Evolutionary conservation across 129 eudicot species (phyloP), one percentile per base, ranked within the genome.

Genomic region (Centella asiatica): DNA sequence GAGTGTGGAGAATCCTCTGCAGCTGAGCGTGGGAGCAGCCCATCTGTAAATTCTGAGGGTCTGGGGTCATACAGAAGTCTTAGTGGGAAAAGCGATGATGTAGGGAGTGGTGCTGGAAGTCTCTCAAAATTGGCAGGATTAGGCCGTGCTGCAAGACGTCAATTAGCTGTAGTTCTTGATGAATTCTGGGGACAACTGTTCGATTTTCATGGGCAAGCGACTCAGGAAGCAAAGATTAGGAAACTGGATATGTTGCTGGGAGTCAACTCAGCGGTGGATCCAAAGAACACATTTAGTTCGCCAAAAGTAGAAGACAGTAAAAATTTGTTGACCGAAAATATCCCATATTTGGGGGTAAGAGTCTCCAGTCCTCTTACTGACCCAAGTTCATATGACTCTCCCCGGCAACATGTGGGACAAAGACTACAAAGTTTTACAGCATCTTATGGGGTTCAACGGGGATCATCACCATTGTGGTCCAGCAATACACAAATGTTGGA

Each of bases 141-240:
- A 66, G 96, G 99, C 24, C 95, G 96, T 62, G 95, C 92, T 61
- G 99, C 87, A 37, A 80, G 96, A 71, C 88, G 95, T 25, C 95
- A 87, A 49, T 70, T 93, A 64, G 82, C 99, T 60, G 82, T 77
- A 13, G 69, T 73, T 64, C 96, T 93, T 44, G 96, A 93, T 70
- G 96, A 92, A 27, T 93, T 93, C 58, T 93, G 96, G 99, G 99
- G 95, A 19, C 88, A 87, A 59, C 58, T 87, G 49, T 87, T 87
- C 60, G 96, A 93, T 80, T 82, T 82, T 46, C 95, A 93, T 52
- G 99, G 99, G n/a, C 90, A 82, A 52, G 75, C 82, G 36, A 80
- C 92, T 10, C 72, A 78, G 33, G 99, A 87, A 64, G 96, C 96
- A 8, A 85, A 78, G 74, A 40, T 75, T 11, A 85, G 73, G 79